Evolutionary conservation across 2,329 filamentous ascomycete species (phyloP).

Genomic region (Diaporthe amygdali): DNA sequence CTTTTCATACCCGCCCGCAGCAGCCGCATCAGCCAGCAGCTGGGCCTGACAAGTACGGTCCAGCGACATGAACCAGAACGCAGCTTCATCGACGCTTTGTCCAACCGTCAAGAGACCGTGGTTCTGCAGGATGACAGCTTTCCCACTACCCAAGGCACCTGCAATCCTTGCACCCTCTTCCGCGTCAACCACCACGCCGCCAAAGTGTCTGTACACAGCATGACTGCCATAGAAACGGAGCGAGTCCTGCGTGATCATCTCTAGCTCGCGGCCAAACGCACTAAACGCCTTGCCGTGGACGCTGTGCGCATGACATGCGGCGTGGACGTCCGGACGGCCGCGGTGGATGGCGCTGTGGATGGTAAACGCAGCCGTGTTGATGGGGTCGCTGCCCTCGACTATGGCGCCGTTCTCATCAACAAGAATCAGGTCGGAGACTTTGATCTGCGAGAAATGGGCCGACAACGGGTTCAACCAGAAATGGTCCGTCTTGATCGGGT

Average conservation of each 20-base stretch:
- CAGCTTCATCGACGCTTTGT: conserved; percentile 73
- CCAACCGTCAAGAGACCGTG: conserved; percentile 75
- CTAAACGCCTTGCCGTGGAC: conserved; percentile 71
- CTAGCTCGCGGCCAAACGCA: conserved; percentile 64
- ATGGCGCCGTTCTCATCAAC: conserved; percentile 66
- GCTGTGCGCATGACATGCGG: conserved; percentile 72
- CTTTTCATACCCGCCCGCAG: conserved; percentile 40
- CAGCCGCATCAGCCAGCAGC: conserved; percentile 65
- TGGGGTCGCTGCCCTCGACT: conserved; percentile 67
- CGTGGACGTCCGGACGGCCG: conserved; percentile 67
- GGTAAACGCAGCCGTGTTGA: conserved; percentile 72
- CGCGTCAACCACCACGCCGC: conserved; percentile 58
- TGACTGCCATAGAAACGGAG: conserved; percentile 70
- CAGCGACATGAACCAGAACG: conserved; percentile 70
- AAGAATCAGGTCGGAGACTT: conserved; percentile 71
- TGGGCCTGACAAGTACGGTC: conserved; percentile 71
- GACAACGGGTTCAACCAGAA: conserved; percentile 60
- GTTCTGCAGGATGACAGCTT: conserved; percentile 70
- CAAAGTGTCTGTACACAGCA: conserved; percentile 64
- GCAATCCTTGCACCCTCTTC: conserved; percentile 70
- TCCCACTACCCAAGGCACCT: conserved; percentile 63
- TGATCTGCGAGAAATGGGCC: conserved; percentile 69
- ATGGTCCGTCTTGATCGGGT: conserved; percentile 29
- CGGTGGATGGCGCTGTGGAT: conserved; percentile 73
- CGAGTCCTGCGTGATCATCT: conserved; percentile 73